phyloP scores from a whole-genome alignment of 257 asterid species.

The Ehretia macrophylla region DNA sequence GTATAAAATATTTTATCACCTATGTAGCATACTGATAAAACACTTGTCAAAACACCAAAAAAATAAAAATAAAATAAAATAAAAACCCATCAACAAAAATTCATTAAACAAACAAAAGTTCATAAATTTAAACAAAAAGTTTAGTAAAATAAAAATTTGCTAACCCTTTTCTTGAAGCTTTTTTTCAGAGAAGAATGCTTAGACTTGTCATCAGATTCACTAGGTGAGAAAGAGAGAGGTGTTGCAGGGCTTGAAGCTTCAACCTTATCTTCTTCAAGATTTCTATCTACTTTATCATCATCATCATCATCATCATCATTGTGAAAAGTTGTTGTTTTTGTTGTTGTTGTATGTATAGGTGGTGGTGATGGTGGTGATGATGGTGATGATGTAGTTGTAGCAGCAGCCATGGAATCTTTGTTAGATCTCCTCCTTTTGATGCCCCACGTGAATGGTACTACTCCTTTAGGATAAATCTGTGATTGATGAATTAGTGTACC shows the following conservation, averaged over 20 bases:
- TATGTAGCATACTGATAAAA: background rate
- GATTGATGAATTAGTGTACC: background rate
- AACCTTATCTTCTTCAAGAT: constrained; percentile 11
- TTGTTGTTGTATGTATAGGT: background rate
- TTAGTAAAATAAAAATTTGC: background rate
- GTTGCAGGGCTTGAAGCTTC: constrained; percentile 53
- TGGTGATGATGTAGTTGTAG: background rate
- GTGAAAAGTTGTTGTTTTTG: background rate
- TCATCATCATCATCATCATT: background rate
- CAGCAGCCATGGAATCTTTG: background rate
- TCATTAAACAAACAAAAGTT: background rate
- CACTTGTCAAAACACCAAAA: background rate
- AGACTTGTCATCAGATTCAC: constrained; percentile 50
- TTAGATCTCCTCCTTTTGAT: constrained; percentile 35
- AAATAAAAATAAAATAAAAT: too few relatives aligned
- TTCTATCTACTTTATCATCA: too few relatives aligned
- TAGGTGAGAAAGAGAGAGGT: constrained; percentile 46
- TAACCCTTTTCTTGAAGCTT: constrained; percentile 38
- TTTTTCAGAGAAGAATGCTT: constrained; percentile 16
- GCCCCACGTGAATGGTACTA: constrained; percentile 15
- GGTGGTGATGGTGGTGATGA: background rate
- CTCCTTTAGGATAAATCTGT: background rate
- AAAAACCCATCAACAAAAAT: background rate
- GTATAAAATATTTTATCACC: background rate
- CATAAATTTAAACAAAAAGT: background rate